Evolutionary conservation across 2,329 filamentous ascomycete species (phyloP).

Genomic region (Penicillium occitanis): DNA sequence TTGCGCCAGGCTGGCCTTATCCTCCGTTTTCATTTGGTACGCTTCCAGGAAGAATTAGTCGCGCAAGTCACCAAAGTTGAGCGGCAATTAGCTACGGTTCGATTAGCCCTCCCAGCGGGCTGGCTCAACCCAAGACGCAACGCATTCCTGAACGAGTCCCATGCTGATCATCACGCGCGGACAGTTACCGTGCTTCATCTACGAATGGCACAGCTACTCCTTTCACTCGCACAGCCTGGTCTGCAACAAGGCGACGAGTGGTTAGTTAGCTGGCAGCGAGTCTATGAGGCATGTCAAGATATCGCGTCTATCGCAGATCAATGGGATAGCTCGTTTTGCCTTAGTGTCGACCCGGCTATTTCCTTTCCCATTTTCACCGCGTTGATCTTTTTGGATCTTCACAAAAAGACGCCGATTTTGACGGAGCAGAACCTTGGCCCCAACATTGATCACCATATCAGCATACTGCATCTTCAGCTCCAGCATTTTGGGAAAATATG

Average conservation of each 20-base stretch:
- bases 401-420: not conserved
- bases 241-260: not conserved
- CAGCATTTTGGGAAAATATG: not conserved
- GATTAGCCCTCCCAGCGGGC: slow-evolving; percentile 32
- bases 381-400: not conserved
- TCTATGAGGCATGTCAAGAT: not conserved
- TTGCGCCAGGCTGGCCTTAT: not conserved
- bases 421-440: not conserved
- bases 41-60: not conserved
- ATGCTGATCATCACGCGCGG: slow-evolving; percentile 27
- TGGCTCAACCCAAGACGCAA: slow-evolving; percentile 37
- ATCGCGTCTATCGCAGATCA: not conserved
- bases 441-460: not conserved
- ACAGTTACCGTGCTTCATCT: not conserved
- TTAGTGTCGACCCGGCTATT: not conserved
- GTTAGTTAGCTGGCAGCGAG: not conserved
- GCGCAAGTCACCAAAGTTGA: not conserved
- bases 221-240: not conserved
- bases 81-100: slow-evolving; percentile 24
- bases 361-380: not conserved
- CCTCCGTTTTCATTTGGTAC: not conserved
- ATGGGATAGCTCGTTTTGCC: not conserved
- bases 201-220: not conserved
- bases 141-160: slow-evolving; percentile 30
- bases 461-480: not conserved